Conservation (phyloP, 257 asterid genomes). For the Solanum chilense region DNA sequence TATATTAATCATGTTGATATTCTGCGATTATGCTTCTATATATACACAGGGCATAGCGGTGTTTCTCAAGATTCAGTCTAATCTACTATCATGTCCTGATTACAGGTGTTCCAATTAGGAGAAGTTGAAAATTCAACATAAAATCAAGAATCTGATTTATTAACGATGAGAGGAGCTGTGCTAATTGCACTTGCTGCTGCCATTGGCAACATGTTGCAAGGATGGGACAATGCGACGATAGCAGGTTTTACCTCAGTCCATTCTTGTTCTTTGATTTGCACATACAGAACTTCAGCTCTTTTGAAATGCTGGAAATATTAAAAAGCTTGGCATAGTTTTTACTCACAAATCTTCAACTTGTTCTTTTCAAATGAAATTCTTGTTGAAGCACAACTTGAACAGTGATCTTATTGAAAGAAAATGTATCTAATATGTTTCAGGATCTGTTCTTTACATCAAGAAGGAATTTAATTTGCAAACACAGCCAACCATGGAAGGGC, state of each 20-base stretch:
- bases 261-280: not conserved
- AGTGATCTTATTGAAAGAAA: slow-evolving; percentile 1
- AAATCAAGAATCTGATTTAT: not conserved
- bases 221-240: slow-evolving; percentile 98
- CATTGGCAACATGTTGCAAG: slow-evolving; percentile 84
- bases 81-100: not conserved
- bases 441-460: slow-evolving; percentile 85
- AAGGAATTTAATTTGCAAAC: slow-evolving; percentile 61
- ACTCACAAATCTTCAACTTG: not conserved
- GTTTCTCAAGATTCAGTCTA: not conserved
- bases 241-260: slow-evolving; percentile 47
- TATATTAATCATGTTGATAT: not conserved
- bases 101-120: not conserved
- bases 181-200: slow-evolving; percentile 85
- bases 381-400: not conserved
- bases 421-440: slow-evolving; percentile 22
- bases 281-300: not conserved
- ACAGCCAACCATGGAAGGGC: slow-evolving; percentile 86
- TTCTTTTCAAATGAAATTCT: not conserved
- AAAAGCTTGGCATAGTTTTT: not conserved
- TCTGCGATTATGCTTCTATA: not conserved
- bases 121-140: not conserved
- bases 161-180: slow-evolving; percentile 74
- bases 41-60: not conserved
- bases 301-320: not conserved